These are phyloP conservation scores for Fusarium lateritium DNA, from an alignment of 2,329 filamentous ascomycete species.

Conservation along the genomic window DNA sequence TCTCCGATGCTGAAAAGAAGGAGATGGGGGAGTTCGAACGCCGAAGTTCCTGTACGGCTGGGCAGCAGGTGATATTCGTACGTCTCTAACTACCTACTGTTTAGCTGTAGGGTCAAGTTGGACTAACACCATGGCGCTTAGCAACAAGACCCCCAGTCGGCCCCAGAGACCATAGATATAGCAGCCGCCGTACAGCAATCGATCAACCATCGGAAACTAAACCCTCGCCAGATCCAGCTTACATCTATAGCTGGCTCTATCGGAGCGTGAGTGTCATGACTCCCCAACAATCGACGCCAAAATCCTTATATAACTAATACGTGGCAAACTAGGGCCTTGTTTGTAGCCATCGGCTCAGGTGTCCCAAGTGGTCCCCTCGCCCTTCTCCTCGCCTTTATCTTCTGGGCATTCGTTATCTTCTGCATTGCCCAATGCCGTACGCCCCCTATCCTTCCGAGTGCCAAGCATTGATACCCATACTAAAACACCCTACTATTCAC, in stretches of 20 bases:
- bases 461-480: neutral
- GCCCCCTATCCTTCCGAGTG: neutral
- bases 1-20: neutral
- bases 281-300: no score
- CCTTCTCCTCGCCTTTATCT: constrained; percentile 1
- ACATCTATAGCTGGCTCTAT: constrained; percentile 3
- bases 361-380: neutral
- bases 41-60: neutral
- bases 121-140: neutral
- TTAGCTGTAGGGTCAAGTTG: neutral
- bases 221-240: constrained; percentile 4
- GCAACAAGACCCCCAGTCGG: neutral
- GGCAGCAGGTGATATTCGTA: neutral
- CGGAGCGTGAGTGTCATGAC: neutral
- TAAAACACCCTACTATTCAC: neutral
- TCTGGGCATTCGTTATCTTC: neutral
- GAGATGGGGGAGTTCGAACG: neutral
- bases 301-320: neutral
- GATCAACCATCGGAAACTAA: constrained; percentile 2
- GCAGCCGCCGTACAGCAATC: neutral
- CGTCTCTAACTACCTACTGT: neutral
- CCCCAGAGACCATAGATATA: neutral
- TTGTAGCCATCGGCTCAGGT: neutral
- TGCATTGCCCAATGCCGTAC: neutral
- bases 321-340: neutral